Conservation (phyloP, 73 alveolate species). For the Tetrahymena borealis region DNA sequence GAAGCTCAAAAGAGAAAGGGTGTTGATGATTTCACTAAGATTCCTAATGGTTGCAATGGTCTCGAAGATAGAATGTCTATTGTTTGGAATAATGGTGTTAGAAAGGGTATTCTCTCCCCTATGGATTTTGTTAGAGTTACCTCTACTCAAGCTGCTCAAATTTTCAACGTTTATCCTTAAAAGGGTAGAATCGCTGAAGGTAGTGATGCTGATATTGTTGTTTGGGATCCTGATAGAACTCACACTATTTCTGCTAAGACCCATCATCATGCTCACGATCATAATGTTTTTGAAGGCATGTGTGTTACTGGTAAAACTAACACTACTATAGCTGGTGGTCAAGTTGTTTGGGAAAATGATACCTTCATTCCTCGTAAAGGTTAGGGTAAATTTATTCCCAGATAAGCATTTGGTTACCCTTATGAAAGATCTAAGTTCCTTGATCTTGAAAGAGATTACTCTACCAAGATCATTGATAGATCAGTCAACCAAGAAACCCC, state of each 20-base stretch:
- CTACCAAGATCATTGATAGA: constrained; percentile 8
- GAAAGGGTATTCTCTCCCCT: constrained; percentile 57
- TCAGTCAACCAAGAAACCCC: constrained; percentile 2
- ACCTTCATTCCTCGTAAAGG: constrained; percentile 23
- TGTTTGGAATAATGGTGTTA: constrained; percentile 66
- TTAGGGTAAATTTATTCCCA: constrained; percentile 27
- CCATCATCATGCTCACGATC: constrained; percentile 68
- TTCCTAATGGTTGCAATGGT: constrained; percentile 75
- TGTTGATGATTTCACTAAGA: constrained; percentile 41
- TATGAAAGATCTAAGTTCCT: constrained; percentile 31
- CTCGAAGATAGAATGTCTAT: constrained; percentile 74
- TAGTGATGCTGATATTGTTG: constrained; percentile 73
- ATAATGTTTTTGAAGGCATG: constrained; percentile 56
- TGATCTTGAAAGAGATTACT: constrained; percentile 27
- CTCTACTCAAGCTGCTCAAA: constrained; percentile 74
- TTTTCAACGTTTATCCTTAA: constrained; percentile 70
- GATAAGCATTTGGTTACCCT: constrained; percentile 32
- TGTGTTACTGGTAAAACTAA: constrained; percentile 32
- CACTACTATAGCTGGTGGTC: constrained; percentile 42
- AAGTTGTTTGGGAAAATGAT: constrained; percentile 40
- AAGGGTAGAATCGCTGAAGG: constrained; percentile 70
- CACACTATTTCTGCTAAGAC: constrained; percentile 61
- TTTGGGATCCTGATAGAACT: constrained; percentile 55
- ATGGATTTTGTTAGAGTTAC: constrained; percentile 67
- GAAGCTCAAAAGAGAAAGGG: constrained; percentile 65